Percentiles rank a stretch among this genome's conserved stretches.
Conservation (phyloP, 179 eudicot genomes). For the Silene vulgaris region DNA sequence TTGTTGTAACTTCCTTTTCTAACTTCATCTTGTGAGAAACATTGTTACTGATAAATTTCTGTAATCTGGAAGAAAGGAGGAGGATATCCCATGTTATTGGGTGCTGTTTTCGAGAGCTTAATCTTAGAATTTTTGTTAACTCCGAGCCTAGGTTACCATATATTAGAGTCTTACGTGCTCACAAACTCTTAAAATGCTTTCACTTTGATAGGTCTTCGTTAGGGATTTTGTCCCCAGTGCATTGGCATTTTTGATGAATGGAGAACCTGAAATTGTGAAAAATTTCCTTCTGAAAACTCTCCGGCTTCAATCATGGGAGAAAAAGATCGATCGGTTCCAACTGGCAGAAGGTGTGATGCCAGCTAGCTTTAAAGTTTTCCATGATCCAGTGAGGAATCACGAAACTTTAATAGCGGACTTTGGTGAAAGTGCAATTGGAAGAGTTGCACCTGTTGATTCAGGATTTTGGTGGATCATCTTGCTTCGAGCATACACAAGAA, state of each 20-base stretch:
- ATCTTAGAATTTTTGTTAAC: neutral
- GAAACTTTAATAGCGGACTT: constrained; percentile 90
- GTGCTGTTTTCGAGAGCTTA: neutral
- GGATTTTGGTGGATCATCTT: constrained; percentile 98
- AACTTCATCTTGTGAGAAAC: neutral
- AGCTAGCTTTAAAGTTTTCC: constrained; percentile 89
- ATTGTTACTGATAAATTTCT: neutral
- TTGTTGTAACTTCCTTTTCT: neutral
- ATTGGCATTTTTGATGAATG: constrained; percentile 87
- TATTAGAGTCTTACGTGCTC: neutral
- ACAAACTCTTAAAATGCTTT: constrained; percentile 11
- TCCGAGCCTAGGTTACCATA: neutral
- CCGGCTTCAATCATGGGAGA: constrained; percentile 90
- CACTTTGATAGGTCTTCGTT: constrained; percentile 59
- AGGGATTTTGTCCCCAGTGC: constrained; percentile 99
- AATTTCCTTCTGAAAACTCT: constrained; percentile 81
- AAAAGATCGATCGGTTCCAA: constrained; percentile 76
- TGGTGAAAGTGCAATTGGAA: constrained; percentile 93
- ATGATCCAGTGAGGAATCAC: constrained; percentile 71
- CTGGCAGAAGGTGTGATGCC: constrained; percentile 98
- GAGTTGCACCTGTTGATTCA: constrained; percentile 94
- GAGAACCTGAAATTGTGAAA: constrained; percentile 82
- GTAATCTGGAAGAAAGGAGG: no score
- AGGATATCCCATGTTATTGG: neutral
- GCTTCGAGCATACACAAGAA: constrained; percentile 82